Conservation (phyloP, 345 rosid species). For the Syzygium jambos region DNA sequence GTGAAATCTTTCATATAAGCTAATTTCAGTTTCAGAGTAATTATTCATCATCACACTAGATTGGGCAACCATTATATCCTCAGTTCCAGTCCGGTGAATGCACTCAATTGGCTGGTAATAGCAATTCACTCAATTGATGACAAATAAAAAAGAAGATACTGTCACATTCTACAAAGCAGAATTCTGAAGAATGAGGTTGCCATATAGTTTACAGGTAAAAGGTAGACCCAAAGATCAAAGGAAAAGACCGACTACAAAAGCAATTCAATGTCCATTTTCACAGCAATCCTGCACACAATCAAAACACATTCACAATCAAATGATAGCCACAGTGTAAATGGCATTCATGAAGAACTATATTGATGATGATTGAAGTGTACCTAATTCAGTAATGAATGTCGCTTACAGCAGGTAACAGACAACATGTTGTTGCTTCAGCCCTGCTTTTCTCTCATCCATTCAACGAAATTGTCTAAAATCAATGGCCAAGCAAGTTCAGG, state of each 20-base stretch:
- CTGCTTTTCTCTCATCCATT: conserved; percentile 83
- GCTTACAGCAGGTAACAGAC: conserved; percentile 39
- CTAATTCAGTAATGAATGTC: conserved; percentile 18
- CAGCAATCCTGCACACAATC: neutral
- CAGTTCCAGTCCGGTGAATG: neutral
- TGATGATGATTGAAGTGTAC: conserved; percentile 6
- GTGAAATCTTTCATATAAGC: neutral
- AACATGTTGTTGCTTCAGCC: conserved; percentile 19
- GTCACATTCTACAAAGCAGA: neutral
- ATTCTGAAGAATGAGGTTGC: neutral
- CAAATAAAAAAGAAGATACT: neutral
- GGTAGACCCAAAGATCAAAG: neutral
- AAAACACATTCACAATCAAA: neutral
- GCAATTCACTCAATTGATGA: neutral
- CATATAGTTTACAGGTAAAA: neutral
- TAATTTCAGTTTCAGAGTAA: neutral
- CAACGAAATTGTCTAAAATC: conserved; percentile 96
- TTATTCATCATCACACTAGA: neutral
- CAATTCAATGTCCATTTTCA: neutral
- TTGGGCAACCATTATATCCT: neutral
- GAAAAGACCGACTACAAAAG: neutral
- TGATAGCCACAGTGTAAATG: neutral
- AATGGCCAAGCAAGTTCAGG: conserved; percentile 98
- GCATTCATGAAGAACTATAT: neutral
- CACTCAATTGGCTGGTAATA: neutral